Evolutionary conservation across 2,329 filamentous ascomycete genomes (phyloP), one percentile per base, ranked within the genome.

Genomic region (Rachicladosporium sp.): DNA sequence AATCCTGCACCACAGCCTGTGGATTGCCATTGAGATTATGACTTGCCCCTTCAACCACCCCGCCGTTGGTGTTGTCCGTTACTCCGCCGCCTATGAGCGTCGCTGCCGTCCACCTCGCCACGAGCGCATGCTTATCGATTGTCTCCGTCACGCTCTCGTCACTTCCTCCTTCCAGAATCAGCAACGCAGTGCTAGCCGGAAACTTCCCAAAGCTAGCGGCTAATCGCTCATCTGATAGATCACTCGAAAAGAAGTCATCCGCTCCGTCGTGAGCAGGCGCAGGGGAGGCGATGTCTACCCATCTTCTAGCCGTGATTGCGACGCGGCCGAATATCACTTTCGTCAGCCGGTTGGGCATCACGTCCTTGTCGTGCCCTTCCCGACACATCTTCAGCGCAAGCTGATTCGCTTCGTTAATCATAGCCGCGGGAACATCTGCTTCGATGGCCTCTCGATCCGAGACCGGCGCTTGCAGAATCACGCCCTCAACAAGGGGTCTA

Each of bases 241-340:
- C 82, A 2, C 76, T 78, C n/a, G 82, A 88, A 63, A 93, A 94
- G 54, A 82, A 85, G 56, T 94, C 88, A 56, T 95, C 88, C 43
- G 83, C 80, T 7, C 80, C 82, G 4, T 76, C 68, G 37, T 66
- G 60, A 35, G 67, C 63, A 0, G 74, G 74, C 11, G 64, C 65
- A 1, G 73, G 73, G 13, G 68, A 72, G 0, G 70, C 64, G 5
- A 82, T 61, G 35, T 73, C 74, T 29, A 78, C 54, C 56, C 76
- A 80, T 32, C 78, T 57, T 34, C 64, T 63, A 6, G 77, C 74
- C n/a, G 64, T 70, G 4, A 80, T 59, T 0, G 72, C 70, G 43
- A 42, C 49, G 33, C 41, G 51, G 19, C 52, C 54, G 38, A 44
- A 66, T 30, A 41, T 50, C 8, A 43, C 54, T 48, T 33, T 51